A percentile compares a stretch with the other conserved stretches of the same genome.
Evolutionary conservation across 441 rosid genomes (phyloP).

Genomic region (Omphalea diandra): DNA sequence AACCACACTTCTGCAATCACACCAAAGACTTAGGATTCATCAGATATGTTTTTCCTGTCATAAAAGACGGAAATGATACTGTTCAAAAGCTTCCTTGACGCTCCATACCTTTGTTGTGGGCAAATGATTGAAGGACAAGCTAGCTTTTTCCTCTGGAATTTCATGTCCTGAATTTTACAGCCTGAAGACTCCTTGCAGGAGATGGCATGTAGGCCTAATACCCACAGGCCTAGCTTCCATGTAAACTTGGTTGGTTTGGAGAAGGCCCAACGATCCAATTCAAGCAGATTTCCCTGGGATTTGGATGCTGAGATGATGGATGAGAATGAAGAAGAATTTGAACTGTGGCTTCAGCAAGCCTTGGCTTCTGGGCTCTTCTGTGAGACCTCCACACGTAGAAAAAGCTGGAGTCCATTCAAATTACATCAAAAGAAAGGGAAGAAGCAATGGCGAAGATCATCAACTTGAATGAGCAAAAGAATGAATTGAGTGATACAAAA

Average conservation of each 20-base stretch:
- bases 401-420: constrained; percentile 99
- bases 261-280: constrained; percentile 76
- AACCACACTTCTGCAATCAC: neutral
- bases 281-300: constrained; percentile 92
- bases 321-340: constrained; percentile 90
- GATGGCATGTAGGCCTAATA: constrained; percentile 95
- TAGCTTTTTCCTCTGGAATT: too few relatives aligned
- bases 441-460: constrained; percentile 95
- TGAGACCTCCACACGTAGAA: constrained; percentile 86
- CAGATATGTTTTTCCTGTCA: neutral
- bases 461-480: constrained; percentile 47
- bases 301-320: constrained; percentile 94
- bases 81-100: neutral
- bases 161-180: neutral
- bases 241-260: constrained; percentile 96
- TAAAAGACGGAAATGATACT: neutral
- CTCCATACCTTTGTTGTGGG: neutral
- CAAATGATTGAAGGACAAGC: too few relatives aligned
- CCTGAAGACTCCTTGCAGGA: constrained; percentile 48
- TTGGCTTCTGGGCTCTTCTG: constrained; percentile 93
- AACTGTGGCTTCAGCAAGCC: constrained; percentile 94
- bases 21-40: neutral
- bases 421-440: constrained; percentile 78
- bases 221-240: constrained; percentile 95
- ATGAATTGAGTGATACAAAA: too few relatives aligned